Percentiles rank a stretch among this genome's conserved stretches.
Evolutionary conservation across 2,329 filamentous ascomycete species (phyloP).

Genomic region (Scytalidium lignicola): DNA sequence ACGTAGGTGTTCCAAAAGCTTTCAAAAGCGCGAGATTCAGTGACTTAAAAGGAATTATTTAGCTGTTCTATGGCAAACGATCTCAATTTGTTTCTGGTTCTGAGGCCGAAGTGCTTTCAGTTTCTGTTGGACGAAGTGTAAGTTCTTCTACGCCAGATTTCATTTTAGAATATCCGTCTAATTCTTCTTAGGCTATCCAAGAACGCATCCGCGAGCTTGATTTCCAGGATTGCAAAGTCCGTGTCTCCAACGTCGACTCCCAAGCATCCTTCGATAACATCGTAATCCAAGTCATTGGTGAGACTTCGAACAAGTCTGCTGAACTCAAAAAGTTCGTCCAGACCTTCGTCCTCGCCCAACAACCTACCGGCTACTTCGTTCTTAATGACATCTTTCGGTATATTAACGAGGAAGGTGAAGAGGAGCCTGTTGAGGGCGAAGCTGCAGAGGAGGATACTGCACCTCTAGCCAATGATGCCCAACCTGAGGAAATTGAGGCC

Average conservation of each 20-base stretch:
- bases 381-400: conserved; percentile 98
- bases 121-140: conserved; percentile 85
- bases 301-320: conserved; percentile 89
- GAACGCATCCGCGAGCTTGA: conserved; percentile 90
- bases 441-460: conserved; percentile 25
- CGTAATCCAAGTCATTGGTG: conserved; percentile 95
- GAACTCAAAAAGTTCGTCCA: conserved; percentile 96
- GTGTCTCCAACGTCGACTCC: conserved; percentile 95
- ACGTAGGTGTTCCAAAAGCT: conserved; percentile 43
- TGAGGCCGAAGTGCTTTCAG: conserved; percentile 82
- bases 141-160: conserved; percentile 30
- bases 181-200: conserved; percentile 67
- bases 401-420: conserved; percentile 78
- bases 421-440: conserved; percentile 50
- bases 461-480: conserved; percentile 7
- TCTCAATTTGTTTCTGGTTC: conserved; percentile 92
- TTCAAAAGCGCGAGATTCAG: not conserved
- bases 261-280: conserved; percentile 91
- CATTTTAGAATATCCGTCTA: not conserved
- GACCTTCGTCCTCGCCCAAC: conserved; percentile 93
- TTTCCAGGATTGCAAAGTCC: conserved; percentile 97
- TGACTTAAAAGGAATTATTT: conserved; percentile 14
- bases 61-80: conserved; percentile 93
- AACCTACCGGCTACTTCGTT: conserved; percentile 96
- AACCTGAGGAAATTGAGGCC: conserved; percentile 28